A percentile compares a stretch with the other conserved stretches of the same genome.
Evolutionary conservation across 768 basidiomycete genomes (phyloP).

Genomic region (Lactarius sanguifluus): DNA sequence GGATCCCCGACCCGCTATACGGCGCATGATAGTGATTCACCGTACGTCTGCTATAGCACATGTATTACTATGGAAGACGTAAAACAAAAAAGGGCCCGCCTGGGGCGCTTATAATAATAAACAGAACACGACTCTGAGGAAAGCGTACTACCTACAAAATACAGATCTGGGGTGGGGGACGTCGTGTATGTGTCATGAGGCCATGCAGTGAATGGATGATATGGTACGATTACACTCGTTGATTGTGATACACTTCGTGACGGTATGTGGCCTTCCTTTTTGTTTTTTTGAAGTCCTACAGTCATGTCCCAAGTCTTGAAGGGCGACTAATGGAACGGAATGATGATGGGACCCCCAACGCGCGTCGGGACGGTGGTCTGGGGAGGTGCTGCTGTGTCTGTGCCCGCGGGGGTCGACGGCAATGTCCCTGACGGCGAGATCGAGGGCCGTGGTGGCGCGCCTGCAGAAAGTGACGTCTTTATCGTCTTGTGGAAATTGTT

Average conservation of each 20-base stretch:
- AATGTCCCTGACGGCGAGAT: background rate
- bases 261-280: background rate
- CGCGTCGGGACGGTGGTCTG: background rate
- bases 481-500: slow-evolving; percentile 57
- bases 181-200: background rate
- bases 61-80: background rate
- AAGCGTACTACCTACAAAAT: background rate
- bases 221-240: background rate
- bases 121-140: background rate
- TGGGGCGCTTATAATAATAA: background rate
- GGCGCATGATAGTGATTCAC: background rate
- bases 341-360: background rate
- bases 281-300: background rate
- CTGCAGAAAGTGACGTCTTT: slow-evolving; percentile 42
- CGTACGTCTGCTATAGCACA: background rate
- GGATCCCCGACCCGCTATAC: background rate
- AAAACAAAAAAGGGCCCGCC: background rate
- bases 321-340: background rate
- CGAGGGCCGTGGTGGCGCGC: background rate
- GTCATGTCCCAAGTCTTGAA: background rate
- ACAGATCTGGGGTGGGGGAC: background rate
- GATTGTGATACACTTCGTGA: background rate
- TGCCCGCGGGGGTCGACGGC: background rate
- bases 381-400: background rate
- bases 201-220: background rate